These are phyloP conservation scores for Gymnopilus dilepis DNA, from an alignment of 768 basidiomycete species.

Conservation along the genomic window DNA sequence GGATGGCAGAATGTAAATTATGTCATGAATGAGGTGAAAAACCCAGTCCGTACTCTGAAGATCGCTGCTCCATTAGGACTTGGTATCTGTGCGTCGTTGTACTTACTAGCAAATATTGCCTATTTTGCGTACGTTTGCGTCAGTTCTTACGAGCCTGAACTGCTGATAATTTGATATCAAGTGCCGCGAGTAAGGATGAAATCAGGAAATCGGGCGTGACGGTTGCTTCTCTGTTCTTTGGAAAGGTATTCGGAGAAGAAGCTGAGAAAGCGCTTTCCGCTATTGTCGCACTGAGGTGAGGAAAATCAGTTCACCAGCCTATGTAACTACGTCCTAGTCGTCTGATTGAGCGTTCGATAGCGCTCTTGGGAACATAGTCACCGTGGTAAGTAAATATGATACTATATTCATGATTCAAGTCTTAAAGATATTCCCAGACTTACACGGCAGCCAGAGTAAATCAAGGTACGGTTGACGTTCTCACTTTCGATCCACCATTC, in stretches of 20 bases:
- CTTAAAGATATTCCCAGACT: constrained; percentile 40
- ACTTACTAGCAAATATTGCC: constrained; percentile 61
- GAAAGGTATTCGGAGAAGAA: constrained; percentile 57
- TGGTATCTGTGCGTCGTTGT: constrained; percentile 55
- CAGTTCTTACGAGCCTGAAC: no score
- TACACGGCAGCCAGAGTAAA: constrained; percentile 59
- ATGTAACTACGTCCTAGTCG: background rate
- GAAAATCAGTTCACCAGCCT: background rate
- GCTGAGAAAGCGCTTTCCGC: constrained; percentile 62
- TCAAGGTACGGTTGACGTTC: constrained; percentile 39
- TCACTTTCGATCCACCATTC: background rate
- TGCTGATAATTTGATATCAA: constrained; percentile 12
- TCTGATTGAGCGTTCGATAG: constrained; percentile 2
- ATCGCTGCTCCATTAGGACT: constrained; percentile 65
- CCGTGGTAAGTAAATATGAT: constrained; percentile 31
- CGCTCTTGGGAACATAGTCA: constrained; percentile 34
- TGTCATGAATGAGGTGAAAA: constrained; percentile 63
- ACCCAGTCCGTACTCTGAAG: constrained; percentile 64
- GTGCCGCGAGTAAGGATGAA: constrained; percentile 52
- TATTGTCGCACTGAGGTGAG: constrained; percentile 60
- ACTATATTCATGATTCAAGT: no score
- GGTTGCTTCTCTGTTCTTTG: constrained; percentile 63
- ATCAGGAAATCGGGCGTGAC: constrained; percentile 55
- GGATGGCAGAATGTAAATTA: constrained; percentile 67
- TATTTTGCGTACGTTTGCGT: constrained; percentile 47